Evolutionary conservation across 106 monocot species (phyloP).

Genomic region (Acorus gramineus): DNA sequence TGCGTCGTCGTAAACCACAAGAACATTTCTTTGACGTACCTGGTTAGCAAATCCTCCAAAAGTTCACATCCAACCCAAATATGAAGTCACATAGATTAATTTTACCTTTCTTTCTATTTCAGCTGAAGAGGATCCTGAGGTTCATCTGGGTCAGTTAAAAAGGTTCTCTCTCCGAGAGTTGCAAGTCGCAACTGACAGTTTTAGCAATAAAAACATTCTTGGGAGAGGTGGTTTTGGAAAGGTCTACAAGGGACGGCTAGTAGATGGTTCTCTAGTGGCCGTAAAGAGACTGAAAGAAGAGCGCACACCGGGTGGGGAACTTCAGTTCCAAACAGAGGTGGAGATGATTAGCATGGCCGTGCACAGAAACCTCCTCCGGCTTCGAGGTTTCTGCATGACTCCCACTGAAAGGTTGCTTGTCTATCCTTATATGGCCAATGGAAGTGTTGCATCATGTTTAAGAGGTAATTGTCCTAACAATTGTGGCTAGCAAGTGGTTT

Average conservation of each 20-base stretch:
- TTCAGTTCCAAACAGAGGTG: no score
- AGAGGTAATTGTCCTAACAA: background rate
- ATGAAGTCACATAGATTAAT: no score
- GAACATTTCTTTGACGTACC: conserved; percentile 19
- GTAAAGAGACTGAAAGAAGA: conserved; percentile 9
- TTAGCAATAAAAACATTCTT: conserved; percentile 5
- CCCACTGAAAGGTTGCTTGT: conserved; percentile 6
- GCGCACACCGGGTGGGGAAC: conserved; percentile 6
- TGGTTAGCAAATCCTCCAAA: background rate
- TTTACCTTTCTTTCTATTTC: background rate
- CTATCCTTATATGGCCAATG: background rate
- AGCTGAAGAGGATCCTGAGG: conserved; percentile 11
- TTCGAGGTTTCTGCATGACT: conserved; percentile 8
- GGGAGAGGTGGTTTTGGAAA: conserved; percentile 7
- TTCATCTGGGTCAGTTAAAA: conserved; percentile 10
- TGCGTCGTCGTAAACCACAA: conserved; percentile 17
- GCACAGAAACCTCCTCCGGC: conserved; percentile 3
- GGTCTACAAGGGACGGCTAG: background rate
- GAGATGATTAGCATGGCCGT: background rate
- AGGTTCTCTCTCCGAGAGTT: conserved; percentile 5
- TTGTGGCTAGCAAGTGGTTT: no score
- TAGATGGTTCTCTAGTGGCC: conserved; percentile 5
- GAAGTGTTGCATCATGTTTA: conserved; percentile 1
- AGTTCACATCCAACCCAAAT: no score
- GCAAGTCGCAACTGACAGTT: conserved; percentile 7